phyloP scores from a whole-genome alignment of 139 green algal species.

The Pleodorina starrii region DNA sequence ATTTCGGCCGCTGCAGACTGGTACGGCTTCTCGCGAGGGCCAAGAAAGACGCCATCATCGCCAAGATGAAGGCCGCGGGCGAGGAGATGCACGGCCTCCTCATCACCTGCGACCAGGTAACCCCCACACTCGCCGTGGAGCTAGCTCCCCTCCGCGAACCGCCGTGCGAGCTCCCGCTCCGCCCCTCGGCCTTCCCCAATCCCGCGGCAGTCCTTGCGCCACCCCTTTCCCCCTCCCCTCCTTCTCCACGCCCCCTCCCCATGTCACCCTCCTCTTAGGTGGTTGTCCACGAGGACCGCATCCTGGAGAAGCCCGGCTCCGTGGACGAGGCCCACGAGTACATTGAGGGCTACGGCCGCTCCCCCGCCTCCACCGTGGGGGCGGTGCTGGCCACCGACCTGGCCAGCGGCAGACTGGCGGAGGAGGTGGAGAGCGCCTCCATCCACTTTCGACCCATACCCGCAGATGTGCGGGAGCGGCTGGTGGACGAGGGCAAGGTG shows the following conservation, averaged over 20 bases:
- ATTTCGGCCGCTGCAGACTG: constrained; percentile 4
- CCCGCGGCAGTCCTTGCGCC: no score
- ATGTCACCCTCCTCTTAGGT: not conserved
- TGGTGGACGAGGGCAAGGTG: constrained; percentile 78
- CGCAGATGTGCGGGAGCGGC: constrained; percentile 58
- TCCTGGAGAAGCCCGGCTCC: constrained; percentile 44
- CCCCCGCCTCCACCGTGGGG: constrained; percentile 38
- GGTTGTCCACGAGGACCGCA: constrained; percentile 35
- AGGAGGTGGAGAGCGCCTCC: constrained; percentile 39
- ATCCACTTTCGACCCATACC: constrained; percentile 80
- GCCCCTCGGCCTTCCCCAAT: no score
- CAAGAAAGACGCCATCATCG: constrained; percentile 33
- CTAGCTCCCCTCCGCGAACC: no score
- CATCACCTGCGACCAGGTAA: constrained; percentile 47
- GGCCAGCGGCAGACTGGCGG: not conserved
- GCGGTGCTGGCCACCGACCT: constrained; percentile 37
- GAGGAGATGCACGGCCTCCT: constrained; percentile 10
- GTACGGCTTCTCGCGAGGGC: constrained; percentile 25
- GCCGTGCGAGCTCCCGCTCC: no score
- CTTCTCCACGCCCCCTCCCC: not conserved
- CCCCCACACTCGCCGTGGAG: no score
- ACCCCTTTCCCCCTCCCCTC: no score
- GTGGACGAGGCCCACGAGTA: constrained; percentile 46
- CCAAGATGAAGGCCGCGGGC: constrained; percentile 6
- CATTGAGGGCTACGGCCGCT: constrained; percentile 43